Conservation (phyloP, 2,329 filamentous ascomycete genomes). For the Dactylellina haptotyla region DNA sequence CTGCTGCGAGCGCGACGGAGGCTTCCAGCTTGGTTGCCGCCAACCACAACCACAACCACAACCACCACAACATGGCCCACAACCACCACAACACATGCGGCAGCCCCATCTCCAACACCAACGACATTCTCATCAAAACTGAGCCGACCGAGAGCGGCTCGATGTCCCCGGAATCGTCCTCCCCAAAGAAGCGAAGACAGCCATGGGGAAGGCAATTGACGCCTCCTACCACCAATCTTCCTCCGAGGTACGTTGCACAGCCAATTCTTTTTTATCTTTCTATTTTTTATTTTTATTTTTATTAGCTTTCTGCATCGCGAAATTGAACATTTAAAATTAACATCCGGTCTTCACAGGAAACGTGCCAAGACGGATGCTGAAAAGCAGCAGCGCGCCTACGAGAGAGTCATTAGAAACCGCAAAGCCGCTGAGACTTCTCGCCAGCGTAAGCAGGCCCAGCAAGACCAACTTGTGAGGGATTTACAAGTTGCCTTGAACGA, state of each 20-base stretch:
- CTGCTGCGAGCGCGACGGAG: background rate
- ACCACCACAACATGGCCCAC: constrained; percentile 4
- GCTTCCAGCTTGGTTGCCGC: constrained; percentile 15
- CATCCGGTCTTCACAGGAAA: constrained; percentile 70
- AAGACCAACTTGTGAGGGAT: constrained; percentile 41
- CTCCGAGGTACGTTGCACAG: constrained; percentile 80
- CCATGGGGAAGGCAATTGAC: constrained; percentile 97
- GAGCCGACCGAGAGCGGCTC: constrained; percentile 29
- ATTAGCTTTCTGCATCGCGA: background rate
- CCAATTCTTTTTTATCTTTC: background rate
- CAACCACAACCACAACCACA: constrained; percentile 18
- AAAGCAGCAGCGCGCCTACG: constrained; percentile 95
- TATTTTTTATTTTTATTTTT: background rate
- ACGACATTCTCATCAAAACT: constrained; percentile 39
- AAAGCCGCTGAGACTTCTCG: constrained; percentile 94
- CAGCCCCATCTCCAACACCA: constrained; percentile 9
- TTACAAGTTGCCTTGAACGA: constrained; percentile 33
- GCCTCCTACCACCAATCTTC: constrained; percentile 93
- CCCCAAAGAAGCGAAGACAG: constrained; percentile 87
- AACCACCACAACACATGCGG: background rate
- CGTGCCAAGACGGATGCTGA: constrained; percentile 98
- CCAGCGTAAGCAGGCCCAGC: constrained; percentile 75
- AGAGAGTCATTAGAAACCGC: constrained; percentile 93
- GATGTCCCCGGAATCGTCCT: constrained; percentile 30
- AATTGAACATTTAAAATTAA: background rate